These are phyloP conservation scores for Trichoderma atroviride DNA, from an alignment of 2,329 filamentous ascomycete genomes.

Conservation along the genomic window DNA sequence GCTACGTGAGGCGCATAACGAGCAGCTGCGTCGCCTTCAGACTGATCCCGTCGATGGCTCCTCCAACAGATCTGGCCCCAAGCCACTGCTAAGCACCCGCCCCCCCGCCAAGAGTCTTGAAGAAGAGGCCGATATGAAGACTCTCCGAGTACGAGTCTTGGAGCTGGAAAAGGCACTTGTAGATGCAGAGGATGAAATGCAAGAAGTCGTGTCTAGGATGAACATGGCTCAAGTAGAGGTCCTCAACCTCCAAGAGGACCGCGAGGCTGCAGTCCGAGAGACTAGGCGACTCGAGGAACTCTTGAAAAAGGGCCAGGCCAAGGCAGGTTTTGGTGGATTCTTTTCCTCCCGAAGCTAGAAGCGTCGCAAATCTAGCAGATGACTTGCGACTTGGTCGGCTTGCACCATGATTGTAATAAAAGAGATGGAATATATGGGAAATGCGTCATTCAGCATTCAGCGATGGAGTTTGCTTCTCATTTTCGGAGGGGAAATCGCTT, in stretches of 20 bases:
- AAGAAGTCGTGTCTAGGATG: constrained; percentile 78
- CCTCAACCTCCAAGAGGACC: constrained; percentile 73
- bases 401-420: neutral
- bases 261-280: constrained; percentile 72
- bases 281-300: constrained; percentile 69
- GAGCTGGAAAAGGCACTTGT: constrained; percentile 77
- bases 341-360: constrained; percentile 14
- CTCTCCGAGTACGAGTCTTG: constrained; percentile 74
- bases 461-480: constrained; percentile 41
- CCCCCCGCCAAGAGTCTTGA: constrained; percentile 67
- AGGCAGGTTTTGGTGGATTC: constrained; percentile 37
- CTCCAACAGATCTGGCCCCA: constrained; percentile 35
- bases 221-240: constrained; percentile 82
- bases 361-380: neutral
- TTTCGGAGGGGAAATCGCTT: constrained; percentile 28
- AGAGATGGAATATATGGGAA: constrained; percentile 11
- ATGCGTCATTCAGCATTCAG: constrained; percentile 40
- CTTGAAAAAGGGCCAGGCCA: constrained; percentile 65
- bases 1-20: constrained; percentile 75
- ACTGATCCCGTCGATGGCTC: constrained; percentile 50
- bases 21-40: constrained; percentile 75
- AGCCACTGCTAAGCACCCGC: constrained; percentile 40
- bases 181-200: constrained; percentile 71
- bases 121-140: constrained; percentile 73
- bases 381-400: neutral